Conservation (phyloP, 2,329 filamentous ascomycete genomes). For the Cladosporium sp. region DNA sequence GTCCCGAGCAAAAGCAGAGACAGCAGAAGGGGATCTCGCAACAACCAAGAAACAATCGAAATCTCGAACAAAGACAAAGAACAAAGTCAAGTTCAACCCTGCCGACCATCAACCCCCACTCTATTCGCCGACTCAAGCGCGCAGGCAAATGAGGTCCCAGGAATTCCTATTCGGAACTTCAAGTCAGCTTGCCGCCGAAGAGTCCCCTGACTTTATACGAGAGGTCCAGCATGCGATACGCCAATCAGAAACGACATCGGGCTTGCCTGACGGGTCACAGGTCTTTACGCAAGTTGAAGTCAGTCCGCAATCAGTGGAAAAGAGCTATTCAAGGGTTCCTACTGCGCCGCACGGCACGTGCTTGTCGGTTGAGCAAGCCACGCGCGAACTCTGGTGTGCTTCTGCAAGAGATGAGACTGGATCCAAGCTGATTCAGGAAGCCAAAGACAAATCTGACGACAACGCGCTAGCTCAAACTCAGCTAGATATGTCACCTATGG, state of each 20-base stretch:
- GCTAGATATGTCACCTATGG: not conserved
- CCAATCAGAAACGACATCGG: slow-evolving; percentile 43
- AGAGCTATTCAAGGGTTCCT: slow-evolving; percentile 21
- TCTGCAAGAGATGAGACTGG: slow-evolving; percentile 62
- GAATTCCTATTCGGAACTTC: slow-evolving; percentile 81
- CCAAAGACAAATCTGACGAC: slow-evolving; percentile 1
- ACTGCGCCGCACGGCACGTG: slow-evolving; percentile 25
- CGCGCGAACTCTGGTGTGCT: slow-evolving; percentile 59
- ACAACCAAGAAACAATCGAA: slow-evolving; percentile 26
- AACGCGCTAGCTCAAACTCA: slow-evolving; percentile 9
- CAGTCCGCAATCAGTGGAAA: slow-evolving; percentile 10
- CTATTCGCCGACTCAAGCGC: slow-evolving; percentile 62
- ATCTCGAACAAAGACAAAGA: slow-evolving; percentile 29
- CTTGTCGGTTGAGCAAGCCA: slow-evolving; percentile 25
- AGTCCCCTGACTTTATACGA: slow-evolving; percentile 60
- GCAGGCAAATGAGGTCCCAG: slow-evolving; percentile 60
- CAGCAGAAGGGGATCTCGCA: slow-evolving; percentile 2
- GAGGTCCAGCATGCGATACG: slow-evolving; percentile 58
- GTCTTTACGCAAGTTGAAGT: not conserved
- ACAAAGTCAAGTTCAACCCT: slow-evolving; percentile 21
- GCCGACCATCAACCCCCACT: slow-evolving; percentile 33
- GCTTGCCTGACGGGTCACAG: slow-evolving; percentile 20
- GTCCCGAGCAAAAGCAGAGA: slow-evolving; percentile 18
- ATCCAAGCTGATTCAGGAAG: slow-evolving; percentile 10
- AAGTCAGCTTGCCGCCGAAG: slow-evolving; percentile 69